Base-by-base conservation (phyloP, 2,329 filamentous ascomycete species). In the Fusarium tjaetaba region DNA sequence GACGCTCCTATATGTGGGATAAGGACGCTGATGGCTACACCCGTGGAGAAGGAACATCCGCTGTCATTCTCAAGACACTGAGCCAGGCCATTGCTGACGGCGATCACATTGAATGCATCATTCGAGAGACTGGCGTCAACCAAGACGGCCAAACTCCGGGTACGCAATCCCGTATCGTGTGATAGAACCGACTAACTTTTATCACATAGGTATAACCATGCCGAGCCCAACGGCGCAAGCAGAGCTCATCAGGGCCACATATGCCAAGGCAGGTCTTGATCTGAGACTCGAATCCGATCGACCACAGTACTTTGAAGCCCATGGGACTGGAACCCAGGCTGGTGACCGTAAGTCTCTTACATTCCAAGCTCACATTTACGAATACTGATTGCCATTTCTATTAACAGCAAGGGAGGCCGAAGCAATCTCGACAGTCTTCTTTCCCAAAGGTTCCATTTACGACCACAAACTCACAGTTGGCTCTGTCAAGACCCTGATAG, bases 271-370 rank as follows among this genome's bases (percentile, higher is more conserved):
- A 30, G 57, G 57, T 11, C 36, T 60, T 18, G 45, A 60, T 24
- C 4, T 32, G 5, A 41, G 24, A 20, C 20, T n/a, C 11, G 28
- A 38, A 9, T n/a, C 18, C 7, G 56, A 42, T 38, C 18, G 57
- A 18, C 36, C 34, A 4, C 57, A 60, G 18, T 56, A 41, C 26
- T 56, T 68, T 28, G 28, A 71, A 7, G 68, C 64, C 9, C 68
- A 71, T n/a, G 68, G 68, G 3, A 71, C 68, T 14, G 68, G 68
- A 9, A 71, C 68, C 7, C 39, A 55, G 9, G 60, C 68, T 4
- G 68, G 68, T 2, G 68, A 71, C 24, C 68, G 36, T 30, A 18
- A 28, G 36, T 42, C 8, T 9, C 4, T 38, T 4, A 11, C 1
- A 8, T 22, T 20, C 18, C n/a, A 38, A 26, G 9, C 13, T 11